phyloP scores from a whole-genome alignment of 441 rosid species.

The Melastoma candidum region DNA sequence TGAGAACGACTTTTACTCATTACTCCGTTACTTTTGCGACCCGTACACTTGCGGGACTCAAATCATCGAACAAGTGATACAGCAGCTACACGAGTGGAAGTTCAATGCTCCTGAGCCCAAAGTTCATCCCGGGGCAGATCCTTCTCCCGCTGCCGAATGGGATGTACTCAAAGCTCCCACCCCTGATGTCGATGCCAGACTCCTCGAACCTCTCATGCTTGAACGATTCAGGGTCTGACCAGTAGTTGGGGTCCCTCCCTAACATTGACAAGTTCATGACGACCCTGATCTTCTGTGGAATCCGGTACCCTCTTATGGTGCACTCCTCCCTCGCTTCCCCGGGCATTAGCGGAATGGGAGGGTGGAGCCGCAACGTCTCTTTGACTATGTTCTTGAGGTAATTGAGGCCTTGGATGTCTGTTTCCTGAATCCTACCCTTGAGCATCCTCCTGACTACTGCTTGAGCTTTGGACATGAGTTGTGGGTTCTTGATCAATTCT shows the following conservation, averaged over 20 bases:
- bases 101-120: constrained; percentile 15
- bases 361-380: constrained; percentile 11
- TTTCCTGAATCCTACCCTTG: constrained; percentile 1
- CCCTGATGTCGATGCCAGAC: constrained; percentile 17
- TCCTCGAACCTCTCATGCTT: constrained; percentile 24
- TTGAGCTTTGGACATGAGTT: constrained; percentile 16
- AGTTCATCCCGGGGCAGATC: constrained; percentile 17
- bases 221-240: constrained; percentile 25
- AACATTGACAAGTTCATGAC: constrained; percentile 20
- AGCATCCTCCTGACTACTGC: constrained; percentile 25
- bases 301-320: constrained; percentile 14
- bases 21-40: too few relatives aligned
- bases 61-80: constrained; percentile 14
- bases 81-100: constrained; percentile 17
- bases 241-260: constrained; percentile 16
- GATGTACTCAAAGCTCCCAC: constrained; percentile 19
- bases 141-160: constrained; percentile 31
- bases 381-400: constrained; percentile 11
- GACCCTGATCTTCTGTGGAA: constrained; percentile 18
- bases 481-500: constrained; percentile 3
- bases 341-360: constrained; percentile 19
- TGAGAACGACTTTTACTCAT: too few relatives aligned
- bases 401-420: constrained; percentile 13
- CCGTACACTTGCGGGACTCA: too few relatives aligned
- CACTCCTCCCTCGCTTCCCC: constrained; percentile 23